These are phyloP conservation scores for Kuraishia hungarica DNA, from an alignment of 805 yeast species.

Conservation along the genomic window DNA sequence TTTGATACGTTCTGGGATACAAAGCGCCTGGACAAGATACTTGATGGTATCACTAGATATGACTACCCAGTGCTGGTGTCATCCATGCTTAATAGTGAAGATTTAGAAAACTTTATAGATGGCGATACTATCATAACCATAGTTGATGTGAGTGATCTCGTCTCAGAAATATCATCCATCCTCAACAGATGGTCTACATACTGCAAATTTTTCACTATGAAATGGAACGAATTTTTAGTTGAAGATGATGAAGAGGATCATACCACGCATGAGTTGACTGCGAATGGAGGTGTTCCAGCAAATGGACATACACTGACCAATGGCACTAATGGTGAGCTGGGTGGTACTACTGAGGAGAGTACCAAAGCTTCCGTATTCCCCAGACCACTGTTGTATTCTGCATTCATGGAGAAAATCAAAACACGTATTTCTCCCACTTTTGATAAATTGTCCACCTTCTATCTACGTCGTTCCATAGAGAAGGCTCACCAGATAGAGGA, in stretches of 20 bases:
- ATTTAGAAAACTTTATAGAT: slow-evolving; percentile 23
- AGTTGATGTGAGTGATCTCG: slow-evolving; percentile 56
- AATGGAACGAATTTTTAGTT: slow-evolving; percentile 45
- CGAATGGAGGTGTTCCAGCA: neutral
- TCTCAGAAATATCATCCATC: slow-evolving; percentile 67
- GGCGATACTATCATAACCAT: slow-evolving; percentile 30
- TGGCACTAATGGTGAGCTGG: neutral
- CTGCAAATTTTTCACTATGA: slow-evolving; percentile 58
- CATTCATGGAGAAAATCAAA: slow-evolving; percentile 47
- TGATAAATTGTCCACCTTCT: slow-evolving; percentile 55
- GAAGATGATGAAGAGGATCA: slow-evolving; percentile 14
- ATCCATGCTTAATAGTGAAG: slow-evolving; percentile 18
- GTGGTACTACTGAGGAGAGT: neutral
- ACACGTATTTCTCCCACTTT: slow-evolving; percentile 50
- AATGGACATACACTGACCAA: neutral
- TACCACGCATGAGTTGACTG: slow-evolving; percentile 1
- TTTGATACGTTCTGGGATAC: slow-evolving; percentile 80
- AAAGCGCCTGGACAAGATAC: slow-evolving; percentile 44
- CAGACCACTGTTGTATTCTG: slow-evolving; percentile 40
- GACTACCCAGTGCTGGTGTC: slow-evolving; percentile 37
- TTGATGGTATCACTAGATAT: slow-evolving; percentile 50
- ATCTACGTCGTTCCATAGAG: slow-evolving; percentile 69
- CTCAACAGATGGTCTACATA: slow-evolving; percentile 83
- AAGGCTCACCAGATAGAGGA: slow-evolving; percentile 78
- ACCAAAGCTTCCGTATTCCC: slow-evolving; percentile 32